Percentiles rank a stretch among this genome's conserved stretches.
Conservation (phyloP, 2,329 filamentous ascomycete genomes). For the Ophiostoma quercus region DNA sequence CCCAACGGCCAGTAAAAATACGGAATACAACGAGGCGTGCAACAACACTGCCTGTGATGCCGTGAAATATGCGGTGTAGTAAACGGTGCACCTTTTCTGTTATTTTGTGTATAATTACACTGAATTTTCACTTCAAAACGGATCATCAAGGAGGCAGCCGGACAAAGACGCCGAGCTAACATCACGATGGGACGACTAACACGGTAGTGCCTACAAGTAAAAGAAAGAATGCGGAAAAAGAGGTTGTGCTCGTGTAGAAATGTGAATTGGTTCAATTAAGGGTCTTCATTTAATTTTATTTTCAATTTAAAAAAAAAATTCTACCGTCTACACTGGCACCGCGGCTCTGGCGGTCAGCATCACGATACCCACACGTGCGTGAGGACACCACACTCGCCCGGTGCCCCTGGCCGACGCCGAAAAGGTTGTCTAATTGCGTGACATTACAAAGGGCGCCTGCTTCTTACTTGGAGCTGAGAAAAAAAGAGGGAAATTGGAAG, state of each 20-base stretch:
- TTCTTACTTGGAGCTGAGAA: background rate
- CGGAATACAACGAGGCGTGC: background rate
- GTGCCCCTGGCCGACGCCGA: background rate
- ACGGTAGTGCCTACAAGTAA: background rate
- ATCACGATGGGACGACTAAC: conserved; percentile 10
- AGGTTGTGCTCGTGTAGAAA: background rate
- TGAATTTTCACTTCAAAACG: background rate
- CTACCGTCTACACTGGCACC: background rate
- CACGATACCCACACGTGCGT: background rate
- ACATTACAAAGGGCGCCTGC: background rate
- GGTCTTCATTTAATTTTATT: too few relatives aligned
- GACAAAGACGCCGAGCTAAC: conserved; percentile 9
- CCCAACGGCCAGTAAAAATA: background rate
- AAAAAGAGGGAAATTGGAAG: background rate
- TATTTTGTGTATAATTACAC: background rate
- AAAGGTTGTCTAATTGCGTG: background rate
- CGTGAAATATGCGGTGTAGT: background rate
- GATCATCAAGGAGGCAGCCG: conserved; percentile 13
- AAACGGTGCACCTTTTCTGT: background rate
- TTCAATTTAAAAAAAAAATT: background rate
- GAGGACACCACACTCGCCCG: background rate
- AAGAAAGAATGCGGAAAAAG: background rate
- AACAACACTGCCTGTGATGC: background rate
- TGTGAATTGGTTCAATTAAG: background rate
- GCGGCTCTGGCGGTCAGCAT: background rate